These are phyloP conservation scores for Sclerospora graminicola DNA, from an alignment of 352 stramenopile species.

Conservation along the genomic window DNA sequence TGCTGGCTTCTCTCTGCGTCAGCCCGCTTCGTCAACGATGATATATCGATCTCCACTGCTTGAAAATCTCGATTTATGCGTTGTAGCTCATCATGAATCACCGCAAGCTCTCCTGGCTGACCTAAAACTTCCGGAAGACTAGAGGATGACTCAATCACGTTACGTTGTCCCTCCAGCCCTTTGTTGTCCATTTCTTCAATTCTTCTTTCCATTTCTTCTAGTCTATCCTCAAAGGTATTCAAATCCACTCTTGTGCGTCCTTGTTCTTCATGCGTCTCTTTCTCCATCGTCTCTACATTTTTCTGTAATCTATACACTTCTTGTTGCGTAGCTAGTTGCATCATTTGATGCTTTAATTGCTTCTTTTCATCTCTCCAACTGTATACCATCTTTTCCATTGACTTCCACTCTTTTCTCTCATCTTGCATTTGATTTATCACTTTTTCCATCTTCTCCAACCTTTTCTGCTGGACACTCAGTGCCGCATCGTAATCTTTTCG, in stretches of 20 bases:
- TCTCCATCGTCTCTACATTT: constrained; percentile 8
- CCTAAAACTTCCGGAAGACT: constrained; percentile 9
- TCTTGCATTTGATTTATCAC: constrained; percentile 9
- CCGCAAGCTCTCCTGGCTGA: constrained; percentile 6
- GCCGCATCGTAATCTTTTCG: constrained; percentile 15
- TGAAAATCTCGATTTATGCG: constrained; percentile 19
- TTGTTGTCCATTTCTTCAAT: constrained; percentile 4
- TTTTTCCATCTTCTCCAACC: constrained; percentile 7
- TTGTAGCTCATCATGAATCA: constrained; percentile 14
- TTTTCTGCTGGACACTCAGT: constrained; percentile 17
- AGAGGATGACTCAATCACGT: too few species aligned
- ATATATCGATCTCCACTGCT: constrained; percentile 23
- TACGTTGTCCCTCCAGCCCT: too few species aligned
- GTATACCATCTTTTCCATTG: constrained; percentile 6
- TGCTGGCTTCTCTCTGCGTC: constrained; percentile 15
- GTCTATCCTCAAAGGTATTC: constrained; percentile 9
- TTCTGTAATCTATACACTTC: constrained; percentile 8
- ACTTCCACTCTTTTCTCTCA: constrained; percentile 5
- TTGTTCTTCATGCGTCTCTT: constrained; percentile 9
- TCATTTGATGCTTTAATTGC: constrained; percentile 1
- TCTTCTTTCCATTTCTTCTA: constrained; percentile 10
- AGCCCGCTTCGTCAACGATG: constrained; percentile 15
- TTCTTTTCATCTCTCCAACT: constrained; percentile 8
- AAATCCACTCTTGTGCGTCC: constrained; percentile 10
- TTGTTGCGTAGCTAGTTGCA: constrained; percentile 8